These are phyloP conservation scores for Phaeoacremonium minimum DNA, from an alignment of 2,329 filamentous ascomycete species.

Conservation along the genomic window DNA sequence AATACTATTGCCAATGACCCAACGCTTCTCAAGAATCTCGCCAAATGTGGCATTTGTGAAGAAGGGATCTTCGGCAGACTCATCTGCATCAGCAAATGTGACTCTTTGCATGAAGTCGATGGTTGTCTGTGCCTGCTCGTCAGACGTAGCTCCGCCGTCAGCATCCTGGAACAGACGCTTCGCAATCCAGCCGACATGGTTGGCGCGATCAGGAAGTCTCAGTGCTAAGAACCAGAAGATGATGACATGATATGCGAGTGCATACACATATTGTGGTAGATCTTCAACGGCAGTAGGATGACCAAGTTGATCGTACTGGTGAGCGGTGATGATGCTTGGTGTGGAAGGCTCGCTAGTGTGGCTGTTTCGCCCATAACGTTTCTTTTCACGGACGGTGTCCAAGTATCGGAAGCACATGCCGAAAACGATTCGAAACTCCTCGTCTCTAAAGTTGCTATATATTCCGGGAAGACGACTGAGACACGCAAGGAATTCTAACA, in stretches of 20 bases:
- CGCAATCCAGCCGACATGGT: constrained; percentile 85
- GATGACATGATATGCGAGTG: constrained; percentile 90
- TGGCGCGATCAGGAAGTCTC: constrained; percentile 76
- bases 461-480: constrained; percentile 80
- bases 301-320: constrained; percentile 18
- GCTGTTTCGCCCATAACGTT: constrained; percentile 41
- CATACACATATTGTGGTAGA: constrained; percentile 88
- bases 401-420: constrained; percentile 93
- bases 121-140: constrained; percentile 90
- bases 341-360: constrained; percentile 36
- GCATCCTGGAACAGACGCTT: constrained; percentile 79
- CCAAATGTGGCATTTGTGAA: constrained; percentile 64
- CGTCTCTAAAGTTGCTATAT: constrained; percentile 83
- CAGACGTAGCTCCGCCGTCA: constrained; percentile 68
- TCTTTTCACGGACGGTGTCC: constrained; percentile 75
- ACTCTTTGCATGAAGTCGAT: constrained; percentile 93
- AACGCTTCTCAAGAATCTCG: constrained; percentile 61
- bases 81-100: constrained; percentile 79
- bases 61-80: constrained; percentile 62
- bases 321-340: constrained; percentile 13
- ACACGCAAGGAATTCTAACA: constrained; percentile 90
- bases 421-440: constrained; percentile 91
- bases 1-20: constrained; percentile 71
- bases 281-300: constrained; percentile 55
- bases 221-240: constrained; percentile 95